A percentile compares a stretch with the other conserved stretches of the same genome.
These are phyloP conservation scores for Thalassiosira pacifica DNA, from an alignment of 352 stramenopile species.

Conservation along the genomic window DNA sequence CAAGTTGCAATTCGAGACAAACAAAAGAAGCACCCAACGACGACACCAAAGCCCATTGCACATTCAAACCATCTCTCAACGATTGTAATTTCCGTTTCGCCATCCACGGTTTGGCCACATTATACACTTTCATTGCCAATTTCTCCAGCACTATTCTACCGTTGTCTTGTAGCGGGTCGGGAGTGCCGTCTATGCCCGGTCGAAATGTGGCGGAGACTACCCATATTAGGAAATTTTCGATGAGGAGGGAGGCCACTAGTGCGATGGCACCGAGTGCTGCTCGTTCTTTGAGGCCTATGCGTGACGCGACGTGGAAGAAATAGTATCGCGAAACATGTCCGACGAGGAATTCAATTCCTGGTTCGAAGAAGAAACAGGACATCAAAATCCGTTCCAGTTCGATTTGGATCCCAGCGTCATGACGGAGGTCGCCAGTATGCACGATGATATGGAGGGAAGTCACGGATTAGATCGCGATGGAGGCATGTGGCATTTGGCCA, in stretches of 20 bases:
- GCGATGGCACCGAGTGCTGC: slow-evolving; percentile 62
- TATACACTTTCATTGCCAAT: slow-evolving; percentile 60
- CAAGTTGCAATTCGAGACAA: slow-evolving; percentile 64
- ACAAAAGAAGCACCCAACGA: slow-evolving; percentile 63
- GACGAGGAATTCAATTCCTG: slow-evolving; percentile 79
- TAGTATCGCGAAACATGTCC: slow-evolving; percentile 48
- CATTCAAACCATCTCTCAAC: slow-evolving; percentile 74
- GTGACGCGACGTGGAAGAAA: no score
- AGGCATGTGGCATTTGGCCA: slow-evolving; percentile 82
- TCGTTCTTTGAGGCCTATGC: slow-evolving; percentile 42
- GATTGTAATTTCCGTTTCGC: slow-evolving; percentile 67
- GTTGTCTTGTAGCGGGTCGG: slow-evolving; percentile 83
- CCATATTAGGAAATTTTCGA: slow-evolving; percentile 85
- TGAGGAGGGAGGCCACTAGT: slow-evolving; percentile 65
- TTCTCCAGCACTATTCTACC: slow-evolving; percentile 67
- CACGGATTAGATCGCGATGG: slow-evolving; percentile 75
- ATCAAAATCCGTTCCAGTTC: slow-evolving; percentile 75
- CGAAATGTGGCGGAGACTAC: slow-evolving; percentile 80
- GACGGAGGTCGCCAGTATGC: slow-evolving; percentile 84
- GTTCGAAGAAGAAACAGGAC: slow-evolving; percentile 82
- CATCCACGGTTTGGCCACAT: slow-evolving; percentile 38
- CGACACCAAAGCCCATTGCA: slow-evolving; percentile 77
- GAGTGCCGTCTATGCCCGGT: slow-evolving; percentile 57
- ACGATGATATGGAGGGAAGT: slow-evolving; percentile 65
- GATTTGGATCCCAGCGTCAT: slow-evolving; percentile 82